phyloP scores from a whole-genome alignment of 2,329 filamentous ascomycete genomes.

The Golovinomyces cichoracearum region DNA sequence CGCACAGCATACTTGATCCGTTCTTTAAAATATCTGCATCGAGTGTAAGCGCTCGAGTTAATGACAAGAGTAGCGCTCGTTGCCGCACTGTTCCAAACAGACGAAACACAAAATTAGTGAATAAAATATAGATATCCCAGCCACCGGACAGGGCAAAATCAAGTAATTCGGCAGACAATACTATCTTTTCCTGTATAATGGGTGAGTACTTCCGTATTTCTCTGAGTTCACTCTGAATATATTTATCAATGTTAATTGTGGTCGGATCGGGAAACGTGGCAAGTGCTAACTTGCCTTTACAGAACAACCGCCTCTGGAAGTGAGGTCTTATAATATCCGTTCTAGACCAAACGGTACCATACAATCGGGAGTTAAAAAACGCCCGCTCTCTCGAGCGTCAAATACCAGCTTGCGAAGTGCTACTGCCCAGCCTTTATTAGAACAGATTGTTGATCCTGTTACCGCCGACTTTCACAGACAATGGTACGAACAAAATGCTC shows the following conservation, averaged over 20 bases:
- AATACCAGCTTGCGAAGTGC: constrained; percentile 21
- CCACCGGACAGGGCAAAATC: neutral
- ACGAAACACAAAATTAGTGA: too few relatives aligned
- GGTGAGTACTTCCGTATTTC: too few relatives aligned
- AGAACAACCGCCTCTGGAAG: constrained; percentile 13
- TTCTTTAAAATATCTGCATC: neutral
- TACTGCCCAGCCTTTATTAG: constrained; percentile 11
- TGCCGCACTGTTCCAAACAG: too few relatives aligned
- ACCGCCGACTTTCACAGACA: constrained; percentile 12
- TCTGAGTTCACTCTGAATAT: too few relatives aligned
- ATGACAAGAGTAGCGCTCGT: neutral
- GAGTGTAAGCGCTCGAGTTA: neutral
- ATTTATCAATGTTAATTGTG: too few relatives aligned
- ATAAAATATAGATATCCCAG: neutral
- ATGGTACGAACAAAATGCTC: constrained; percentile 14
- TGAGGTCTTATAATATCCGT: constrained; percentile 18
- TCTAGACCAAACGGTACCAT: constrained; percentile 22
- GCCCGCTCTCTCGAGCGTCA: constrained; percentile 22
- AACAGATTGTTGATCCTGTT: constrained; percentile 12
- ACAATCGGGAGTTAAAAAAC: constrained; percentile 18
- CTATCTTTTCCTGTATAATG: neutral
- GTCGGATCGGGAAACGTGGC: too few relatives aligned
- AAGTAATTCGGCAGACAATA: neutral
- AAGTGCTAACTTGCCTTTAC: neutral
- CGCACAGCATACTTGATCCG: neutral